A percentile compares a stretch with the other conserved stretches of the same genome.
phyloP scores from a whole-genome alignment of 2,329 filamentous ascomycete genomes.

The Rhexocercosporidium sp. region DNA sequence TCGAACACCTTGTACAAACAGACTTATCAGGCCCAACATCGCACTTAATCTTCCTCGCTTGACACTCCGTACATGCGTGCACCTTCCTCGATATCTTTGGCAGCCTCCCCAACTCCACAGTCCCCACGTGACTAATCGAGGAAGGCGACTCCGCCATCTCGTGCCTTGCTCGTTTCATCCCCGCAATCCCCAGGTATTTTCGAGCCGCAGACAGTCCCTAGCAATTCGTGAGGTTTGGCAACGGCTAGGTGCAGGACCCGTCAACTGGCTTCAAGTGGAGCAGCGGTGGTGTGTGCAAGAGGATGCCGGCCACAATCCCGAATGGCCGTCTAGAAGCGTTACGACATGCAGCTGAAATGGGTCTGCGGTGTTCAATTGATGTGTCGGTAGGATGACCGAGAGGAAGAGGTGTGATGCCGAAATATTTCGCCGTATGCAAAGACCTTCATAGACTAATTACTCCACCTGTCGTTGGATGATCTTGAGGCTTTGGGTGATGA shows the following conservation, averaged over 20 bases:
- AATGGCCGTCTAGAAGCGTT: not conserved
- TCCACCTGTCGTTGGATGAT: not conserved
- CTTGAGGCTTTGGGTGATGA: not conserved
- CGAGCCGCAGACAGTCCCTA: not conserved
- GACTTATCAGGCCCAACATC: conserved; percentile 45
- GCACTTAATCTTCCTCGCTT: conserved; percentile 61
- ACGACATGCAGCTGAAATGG: not conserved
- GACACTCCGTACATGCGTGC: conserved; percentile 50
- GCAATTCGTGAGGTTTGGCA: not conserved
- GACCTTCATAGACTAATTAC: not conserved
- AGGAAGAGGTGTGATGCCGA: not conserved
- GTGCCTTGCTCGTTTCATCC: conserved; percentile 17
- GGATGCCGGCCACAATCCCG: conserved; percentile 7
- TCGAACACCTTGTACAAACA: conserved; percentile 54
- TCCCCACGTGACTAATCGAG: conserved; percentile 9
- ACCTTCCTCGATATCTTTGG: conserved; percentile 40
- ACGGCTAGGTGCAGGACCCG: not conserved
- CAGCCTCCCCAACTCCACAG: conserved; percentile 7
- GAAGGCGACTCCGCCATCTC: conserved; percentile 14
- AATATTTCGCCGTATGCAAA: not conserved
- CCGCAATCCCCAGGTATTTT: conserved; percentile 9
- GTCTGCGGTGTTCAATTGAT: not conserved
- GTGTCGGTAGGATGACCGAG: conserved; percentile 6
- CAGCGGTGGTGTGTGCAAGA: not conserved
- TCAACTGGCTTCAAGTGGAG: conserved; percentile 6